Evolutionary conservation across 2,329 filamentous ascomycete genomes (phyloP).

Genomic region (Hymenoscyphus repandus): DNA sequence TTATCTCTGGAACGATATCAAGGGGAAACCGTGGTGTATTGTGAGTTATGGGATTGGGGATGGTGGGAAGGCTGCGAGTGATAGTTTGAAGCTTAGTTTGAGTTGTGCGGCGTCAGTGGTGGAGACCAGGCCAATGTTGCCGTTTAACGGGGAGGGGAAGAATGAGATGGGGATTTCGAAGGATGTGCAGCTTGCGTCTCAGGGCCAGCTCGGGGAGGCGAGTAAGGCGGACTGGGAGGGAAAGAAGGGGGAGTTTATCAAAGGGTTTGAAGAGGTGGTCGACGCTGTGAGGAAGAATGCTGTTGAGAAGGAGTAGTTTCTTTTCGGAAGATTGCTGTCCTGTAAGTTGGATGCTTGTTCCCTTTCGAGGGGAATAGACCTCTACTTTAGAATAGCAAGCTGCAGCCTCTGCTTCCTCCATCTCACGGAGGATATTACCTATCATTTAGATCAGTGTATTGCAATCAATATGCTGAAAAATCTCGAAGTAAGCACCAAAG

Average conservation of each 20-base stretch:
- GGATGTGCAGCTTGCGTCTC: conserved; percentile 7
- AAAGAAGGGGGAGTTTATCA: conserved; percentile 12
- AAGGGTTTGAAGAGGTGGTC: conserved; percentile 14
- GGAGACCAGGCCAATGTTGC: conserved; percentile 30
- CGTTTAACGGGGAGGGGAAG: conserved; percentile 21
- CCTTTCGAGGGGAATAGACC: no score
- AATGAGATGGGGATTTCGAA: conserved; percentile 8
- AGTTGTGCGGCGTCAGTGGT: conserved; percentile 26
- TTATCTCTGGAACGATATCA: conserved; percentile 55
- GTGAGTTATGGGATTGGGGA: conserved; percentile 46
- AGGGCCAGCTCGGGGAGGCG: conserved; percentile 13
- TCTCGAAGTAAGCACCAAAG: no score
- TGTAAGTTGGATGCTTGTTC: no score
- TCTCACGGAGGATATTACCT: no score
- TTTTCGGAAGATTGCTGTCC: no score
- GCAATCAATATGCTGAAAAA: no score
- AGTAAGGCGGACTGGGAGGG: conserved; percentile 9
- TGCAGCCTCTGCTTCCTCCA: no score
- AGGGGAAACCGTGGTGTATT: conserved; percentile 46
- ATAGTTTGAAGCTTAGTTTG: conserved; percentile 28
- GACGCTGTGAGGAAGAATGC: neutral
- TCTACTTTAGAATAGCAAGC: no score
- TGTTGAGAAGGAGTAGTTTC: neutral
- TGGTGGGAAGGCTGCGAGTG: conserved; percentile 35
- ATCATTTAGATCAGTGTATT: no score